Evolutionary conservation across 345 rosid genomes (phyloP), one percentile per base, ranked within the genome.

Genomic region (Turnera subulata): DNA sequence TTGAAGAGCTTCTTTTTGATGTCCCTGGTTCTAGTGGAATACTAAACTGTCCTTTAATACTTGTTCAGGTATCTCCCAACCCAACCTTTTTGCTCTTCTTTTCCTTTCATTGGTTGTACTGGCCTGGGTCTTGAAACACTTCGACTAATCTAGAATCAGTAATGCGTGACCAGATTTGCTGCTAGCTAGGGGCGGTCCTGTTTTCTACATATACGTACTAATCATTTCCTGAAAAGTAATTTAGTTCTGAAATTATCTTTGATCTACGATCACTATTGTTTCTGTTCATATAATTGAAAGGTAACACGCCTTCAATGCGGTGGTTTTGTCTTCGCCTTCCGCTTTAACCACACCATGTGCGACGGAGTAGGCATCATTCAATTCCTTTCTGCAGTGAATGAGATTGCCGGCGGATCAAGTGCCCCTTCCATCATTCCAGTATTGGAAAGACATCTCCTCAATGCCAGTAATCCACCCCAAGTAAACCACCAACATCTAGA

Each of bases 31-130:
- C 62, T 1, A 12, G 25, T 0, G 62, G 43, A 16, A 18, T 70
- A 3, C 43, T 70, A 8, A 53, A 49, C 1, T 64, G 48, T 16
- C 70, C 65, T 21, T 11, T 64, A 17, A 1, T 64, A 14, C 23
- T 63, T 4, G 24, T 70, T 46, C 65, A 70, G 74, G 74, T 70
- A 35, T 5, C 39, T 35, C n/a, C n/a, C n/a, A n/a, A n/a, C n/a
- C n/a, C n/a, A n/a, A n/a, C n/a, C n/a, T n/a, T n/a, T n/a, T n/a
- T n/a, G n/a, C n/a, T n/a, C n/a, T n/a, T n/a, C n/a, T n/a, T n/a
- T n/a, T n/a, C n/a, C n/a, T n/a, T n/a, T n/a, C n/a, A n/a, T n/a
- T n/a, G n/a, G n/a, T n/a, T n/a, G n/a, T n/a, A n/a, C n/a, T n/a
- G n/a, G n/a, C n/a, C n/a, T n/a, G n/a, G n/a, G n/a, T n/a, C n/a